Evolutionary conservation across 192 early-diverging fungal genomes (phyloP), one percentile per base, ranked within the genome.

Genomic region (Jimgerdemannia flammicorona): DNA sequence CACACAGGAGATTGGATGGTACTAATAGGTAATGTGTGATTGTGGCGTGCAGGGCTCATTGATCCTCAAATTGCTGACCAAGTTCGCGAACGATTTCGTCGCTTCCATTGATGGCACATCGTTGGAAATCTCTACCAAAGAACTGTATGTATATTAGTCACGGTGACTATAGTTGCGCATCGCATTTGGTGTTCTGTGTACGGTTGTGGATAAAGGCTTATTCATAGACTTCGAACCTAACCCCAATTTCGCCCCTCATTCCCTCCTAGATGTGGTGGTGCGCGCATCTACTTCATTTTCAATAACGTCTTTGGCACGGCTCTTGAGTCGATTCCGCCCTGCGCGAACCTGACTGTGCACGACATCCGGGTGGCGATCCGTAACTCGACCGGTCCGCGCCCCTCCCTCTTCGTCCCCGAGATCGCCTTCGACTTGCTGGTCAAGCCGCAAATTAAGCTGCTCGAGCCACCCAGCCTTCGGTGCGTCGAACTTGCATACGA

Each of bases 401-500:
- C 92, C 9, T 92, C 91, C 20, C 85, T 95, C 17, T 95, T 95
- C 86, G 92, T 95, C 11, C 93, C 93, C 10, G 93, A 95, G 77
- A 88, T 93, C 77, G 93, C 93, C 8, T 95, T 95, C 84, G 92
- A 95, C 77, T 84, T 95, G 40, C 72, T 95, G 43, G 93, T 95
- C 71, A 92, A 91, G 74, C 93, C 93, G 59, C 92, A 93, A 78
- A 93, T 95, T 72, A 89, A 88, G 72, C 75, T 89, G 42, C 84
- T 95, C 18, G 92, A 93, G 78, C 80, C 89, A 10, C 92, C 93
- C 7, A 91, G 91, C 66, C 84, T 92, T 81, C 84, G 92, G 71
- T 95, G 93, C 74, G 93, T 95, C 40, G 92, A 95, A 75, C 84
- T 92, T 39, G 93, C 89, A 2, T 93, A 95, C 83, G 93, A 95